Evolutionary conservation across 768 basidiomycete genomes (phyloP), one percentile per base, ranked within the genome.

Genomic region (Panaeolus cyanescens): DNA sequence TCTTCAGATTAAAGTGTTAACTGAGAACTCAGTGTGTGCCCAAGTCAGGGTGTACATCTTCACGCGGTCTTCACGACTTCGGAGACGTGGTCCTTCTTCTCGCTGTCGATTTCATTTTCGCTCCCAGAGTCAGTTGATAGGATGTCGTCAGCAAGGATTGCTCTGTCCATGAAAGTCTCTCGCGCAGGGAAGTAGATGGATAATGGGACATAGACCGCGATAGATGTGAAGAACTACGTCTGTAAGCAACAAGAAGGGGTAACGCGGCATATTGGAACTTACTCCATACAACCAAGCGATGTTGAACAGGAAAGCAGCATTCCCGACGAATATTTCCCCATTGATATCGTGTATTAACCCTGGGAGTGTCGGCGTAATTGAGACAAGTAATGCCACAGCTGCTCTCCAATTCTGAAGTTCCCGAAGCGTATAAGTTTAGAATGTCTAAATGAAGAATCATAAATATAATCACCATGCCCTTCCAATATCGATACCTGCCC

Each of bases 281-380:
- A 91, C 90, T 59, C 90, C 89, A 67, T 87, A 91, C 17, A 94
- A 69, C 87, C 89, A 95, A 2, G 88, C 84, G 62, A 93, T 81
- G 68, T 90, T 85, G 68, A 88, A 93, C 8, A 92, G 70, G 62
- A 78, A 81, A 1, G 68, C 68, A 1, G 80, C 81, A 32, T 83
- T 77, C 17, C 90, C 90, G 28, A 92, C 86, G 0, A 79, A 61
- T 68, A 95, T 82, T 9, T 72, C 76, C 2, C 84, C 71, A 67
- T 91, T 88, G 74, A 96, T 93, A 39, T 85, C 86, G 66, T 85
- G 81, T 61, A 91, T 84, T 55, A 96, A 80, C 2, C 94, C 93
- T 0, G 93, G 93, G 17, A 96, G 68, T 60, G 82, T 87, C 3
- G 90, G 90, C 1, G 85, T 79, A 0, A 93, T 85, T 4, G 91